These are phyloP conservation scores for Agastache rugosa DNA, from an alignment of 257 asterid species.

Conservation along the genomic window DNA sequence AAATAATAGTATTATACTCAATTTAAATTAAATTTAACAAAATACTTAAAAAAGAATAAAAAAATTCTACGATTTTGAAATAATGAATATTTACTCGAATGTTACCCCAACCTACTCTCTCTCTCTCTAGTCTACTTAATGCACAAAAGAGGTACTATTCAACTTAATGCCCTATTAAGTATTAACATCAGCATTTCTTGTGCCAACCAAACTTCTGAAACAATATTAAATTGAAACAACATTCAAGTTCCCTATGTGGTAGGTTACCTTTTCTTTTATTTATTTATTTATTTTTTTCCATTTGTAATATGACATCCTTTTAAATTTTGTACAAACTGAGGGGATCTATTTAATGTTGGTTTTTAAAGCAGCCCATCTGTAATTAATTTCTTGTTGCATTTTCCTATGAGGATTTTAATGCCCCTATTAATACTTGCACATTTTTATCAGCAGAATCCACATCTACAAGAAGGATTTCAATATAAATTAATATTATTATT, in stretches of 20 bases:
- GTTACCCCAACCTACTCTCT: slow-evolving; percentile 9
- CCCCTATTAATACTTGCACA: not conserved
- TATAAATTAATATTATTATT: too few species aligned
- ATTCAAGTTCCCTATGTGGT: slow-evolving; percentile 29
- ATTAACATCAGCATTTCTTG: slow-evolving; percentile 38
- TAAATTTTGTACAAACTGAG: slow-evolving; percentile 28
- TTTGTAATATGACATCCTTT: slow-evolving; percentile 23
- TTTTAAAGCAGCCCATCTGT: slow-evolving; percentile 34
- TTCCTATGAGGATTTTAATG: slow-evolving; percentile 36
- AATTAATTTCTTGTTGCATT: slow-evolving; percentile 38
- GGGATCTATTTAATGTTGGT: slow-evolving; percentile 36
- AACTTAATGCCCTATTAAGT: slow-evolving; percentile 29
- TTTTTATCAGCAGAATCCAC: not conserved
- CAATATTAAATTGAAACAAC: slow-evolving; percentile 23
- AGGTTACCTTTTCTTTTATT: slow-evolving; percentile 10
- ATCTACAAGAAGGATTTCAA: not conserved
- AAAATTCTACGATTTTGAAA: not conserved
- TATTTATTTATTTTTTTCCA: not conserved
- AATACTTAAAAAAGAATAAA: not conserved
- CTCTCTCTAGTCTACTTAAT: not conserved
- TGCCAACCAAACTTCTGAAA: slow-evolving; percentile 38
- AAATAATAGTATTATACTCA: too few species aligned
- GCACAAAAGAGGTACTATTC: not conserved
- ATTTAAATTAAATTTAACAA: too few species aligned
- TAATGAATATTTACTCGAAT: not conserved